Percentiles rank a stretch among this genome's conserved stretches.
Evolutionary conservation across 176 grass and related monocot species (phyloP).

Genomic region (Oryza glumipatula): DNA sequence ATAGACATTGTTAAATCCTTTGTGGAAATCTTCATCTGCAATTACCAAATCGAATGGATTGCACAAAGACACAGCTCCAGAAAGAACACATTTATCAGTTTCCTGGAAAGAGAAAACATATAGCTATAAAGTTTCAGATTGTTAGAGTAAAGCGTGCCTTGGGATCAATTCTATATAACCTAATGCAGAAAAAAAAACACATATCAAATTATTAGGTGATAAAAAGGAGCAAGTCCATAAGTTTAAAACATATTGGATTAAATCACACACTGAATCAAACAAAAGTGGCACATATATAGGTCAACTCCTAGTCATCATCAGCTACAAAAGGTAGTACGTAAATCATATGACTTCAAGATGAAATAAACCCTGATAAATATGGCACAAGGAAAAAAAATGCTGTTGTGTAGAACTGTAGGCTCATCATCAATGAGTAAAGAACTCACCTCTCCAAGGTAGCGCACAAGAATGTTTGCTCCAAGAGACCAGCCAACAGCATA

Average conservation of each 20-base stretch:
- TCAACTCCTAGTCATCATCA: slow-evolving; percentile 18
- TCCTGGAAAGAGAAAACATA: slow-evolving; percentile 53
- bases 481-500: slow-evolving; percentile 95
- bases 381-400: not conserved
- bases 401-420: not conserved
- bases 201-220: not conserved
- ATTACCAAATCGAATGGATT: slow-evolving; percentile 97
- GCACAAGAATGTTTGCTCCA: slow-evolving; percentile 99
- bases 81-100: slow-evolving; percentile 72
- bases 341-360: slow-evolving; percentile 19
- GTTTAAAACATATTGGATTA: not conserved
- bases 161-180: slow-evolving; percentile 10
- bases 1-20: slow-evolving; percentile 96
- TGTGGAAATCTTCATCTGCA: slow-evolving; percentile 98
- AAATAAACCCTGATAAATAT: slow-evolving; percentile 2
- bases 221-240: not conserved
- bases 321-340: not conserved
- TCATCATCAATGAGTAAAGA: slow-evolving; percentile 7
- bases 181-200: not conserved
- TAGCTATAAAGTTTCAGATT: slow-evolving; percentile 6
- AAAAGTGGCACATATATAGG: slow-evolving; percentile 1
- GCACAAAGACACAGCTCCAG: slow-evolving; percentile 92
- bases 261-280: not conserved
- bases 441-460: slow-evolving; percentile 87
- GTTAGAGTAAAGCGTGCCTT: slow-evolving; percentile 14